Evolutionary conservation across 225 moss, liverwort and hornwort species (phyloP), one percentile per base, ranked within the genome.

Genomic region (Polytrichum commune): DNA sequence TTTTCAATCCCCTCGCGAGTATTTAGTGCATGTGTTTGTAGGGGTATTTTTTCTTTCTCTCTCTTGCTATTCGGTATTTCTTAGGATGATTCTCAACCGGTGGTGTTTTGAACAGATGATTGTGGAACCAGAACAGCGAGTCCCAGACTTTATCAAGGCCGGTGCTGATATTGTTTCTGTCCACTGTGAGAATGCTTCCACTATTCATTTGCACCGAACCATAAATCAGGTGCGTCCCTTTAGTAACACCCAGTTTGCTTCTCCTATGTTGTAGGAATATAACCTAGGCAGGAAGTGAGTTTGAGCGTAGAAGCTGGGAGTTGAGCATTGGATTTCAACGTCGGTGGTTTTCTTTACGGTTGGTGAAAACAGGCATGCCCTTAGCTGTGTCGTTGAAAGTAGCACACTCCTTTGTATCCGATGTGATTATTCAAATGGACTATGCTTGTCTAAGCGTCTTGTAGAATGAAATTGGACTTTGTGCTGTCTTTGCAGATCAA

Each of bases 101-200:
- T 58, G 58, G 6, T 58, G 5, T 20, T 58, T 6, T 22, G 22
- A 58, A 27, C 72, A 96, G 95, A 98, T 98, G 98, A 98, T 98
- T 81, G 98, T 98, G 54, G 95, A 98, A 70, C 98, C 98, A 62
- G 95, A 98, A 65, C 77, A 78, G 57, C 88, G 91, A 35, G 91
- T 95, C 24, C 90, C 83, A 38, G 98, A 98, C 60, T 98, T 98
- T 66, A 90, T 98, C 68, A 98, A 95, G 81, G 98, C 98, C 23
- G 98, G 98, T 69, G 98, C 98, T 29, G 98, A 98, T 57, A 98
- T 98, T 67, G 95, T 98, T 24, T 93, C 93, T 18, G 98, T 98
- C 69, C 98, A 98, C 69, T 82, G 82, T 70, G 98, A 95, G 84
- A 86, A 84, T 53, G 89, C 95, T 19, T 82, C 98, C 57, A 98